phyloP scores from a whole-genome alignment of 1,284 basidiomycete species.

The Tremellales sp. region DNA sequence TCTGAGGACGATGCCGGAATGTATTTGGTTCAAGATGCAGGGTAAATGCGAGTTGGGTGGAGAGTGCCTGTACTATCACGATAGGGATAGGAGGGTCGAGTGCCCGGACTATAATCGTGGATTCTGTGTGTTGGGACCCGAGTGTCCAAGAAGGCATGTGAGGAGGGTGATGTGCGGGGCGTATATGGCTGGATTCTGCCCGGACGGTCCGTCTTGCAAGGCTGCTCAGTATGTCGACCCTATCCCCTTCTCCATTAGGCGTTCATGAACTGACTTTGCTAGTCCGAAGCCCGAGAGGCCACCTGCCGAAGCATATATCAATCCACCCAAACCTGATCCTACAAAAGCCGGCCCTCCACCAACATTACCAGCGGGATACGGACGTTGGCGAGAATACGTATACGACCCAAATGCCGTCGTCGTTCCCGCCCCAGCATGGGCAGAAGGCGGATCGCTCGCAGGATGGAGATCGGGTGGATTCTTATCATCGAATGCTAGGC shows the following conservation, averaged over 20 bases:
- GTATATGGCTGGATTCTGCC: slow-evolving; percentile 93
- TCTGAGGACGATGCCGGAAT: slow-evolving; percentile 96
- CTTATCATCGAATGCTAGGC: slow-evolving; percentile 29
- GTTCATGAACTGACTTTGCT: slow-evolving; percentile 1
- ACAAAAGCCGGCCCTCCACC: slow-evolving; percentile 85
- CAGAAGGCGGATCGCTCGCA: slow-evolving; percentile 37
- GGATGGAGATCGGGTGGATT: slow-evolving; percentile 42
- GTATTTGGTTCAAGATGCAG: slow-evolving; percentile 97
- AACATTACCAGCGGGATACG: slow-evolving; percentile 64
- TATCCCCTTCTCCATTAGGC: not conserved
- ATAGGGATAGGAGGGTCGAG: slow-evolving; percentile 78
- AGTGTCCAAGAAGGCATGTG: slow-evolving; percentile 88
- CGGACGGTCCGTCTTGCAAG: slow-evolving; percentile 83
- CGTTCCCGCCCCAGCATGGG: slow-evolving; percentile 36
- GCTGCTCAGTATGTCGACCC: slow-evolving; percentile 74
- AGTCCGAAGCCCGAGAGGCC: slow-evolving; percentile 52
- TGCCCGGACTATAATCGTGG: slow-evolving; percentile 95
- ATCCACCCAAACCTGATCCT: slow-evolving; percentile 67
- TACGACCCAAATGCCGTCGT: slow-evolving; percentile 60
- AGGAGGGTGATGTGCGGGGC: slow-evolving; percentile 83
- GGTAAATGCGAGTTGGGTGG: slow-evolving; percentile 98
- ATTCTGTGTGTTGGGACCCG: slow-evolving; percentile 80
- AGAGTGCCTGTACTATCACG: slow-evolving; percentile 96
- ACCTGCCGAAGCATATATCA: slow-evolving; percentile 68
- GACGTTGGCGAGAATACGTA: slow-evolving; percentile 65